Conservation (phyloP, 345 rosid genomes). For the Litchi chinensis region DNA sequence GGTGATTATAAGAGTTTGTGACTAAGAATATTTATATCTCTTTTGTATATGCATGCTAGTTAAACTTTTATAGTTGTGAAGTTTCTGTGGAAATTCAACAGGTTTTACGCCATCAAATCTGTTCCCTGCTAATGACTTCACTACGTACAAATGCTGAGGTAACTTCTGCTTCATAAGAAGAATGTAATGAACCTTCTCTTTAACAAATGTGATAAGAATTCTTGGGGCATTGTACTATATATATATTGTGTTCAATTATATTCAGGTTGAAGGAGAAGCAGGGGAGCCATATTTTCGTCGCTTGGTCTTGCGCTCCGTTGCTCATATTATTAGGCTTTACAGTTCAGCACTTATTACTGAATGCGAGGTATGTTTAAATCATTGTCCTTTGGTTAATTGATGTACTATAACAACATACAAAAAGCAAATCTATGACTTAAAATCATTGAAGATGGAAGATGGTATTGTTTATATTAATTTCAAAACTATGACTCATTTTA, state of each 20-base stretch:
- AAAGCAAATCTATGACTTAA: neutral
- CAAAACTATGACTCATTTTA: too few species aligned
- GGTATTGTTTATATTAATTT: neutral
- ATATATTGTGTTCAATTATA: conserved; percentile 28
- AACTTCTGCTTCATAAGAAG: conserved; percentile 20
- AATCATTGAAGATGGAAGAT: neutral
- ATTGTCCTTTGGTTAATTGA: conserved; percentile 13
- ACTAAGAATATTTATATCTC: conserved; percentile 10
- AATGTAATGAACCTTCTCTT: neutral
- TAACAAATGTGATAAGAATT: neutral
- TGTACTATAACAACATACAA: neutral
- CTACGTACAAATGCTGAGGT: conserved; percentile 95
- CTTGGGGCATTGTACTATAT: neutral
- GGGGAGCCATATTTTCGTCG: conserved; percentile 98
- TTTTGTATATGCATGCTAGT: conserved; percentile 26
- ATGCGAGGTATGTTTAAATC: conserved; percentile 69
- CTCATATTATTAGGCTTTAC: conserved; percentile 88
- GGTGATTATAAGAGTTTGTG: conserved; percentile 44
- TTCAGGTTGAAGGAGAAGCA: conserved; percentile 88
- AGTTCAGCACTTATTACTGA: conserved; percentile 94
- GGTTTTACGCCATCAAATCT: conserved; percentile 93
- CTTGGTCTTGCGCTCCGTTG: conserved; percentile 94
- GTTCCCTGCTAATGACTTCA: conserved; percentile 97
- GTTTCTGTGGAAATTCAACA: conserved; percentile 42
- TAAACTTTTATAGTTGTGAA: conserved; percentile 31